Evolutionary conservation across 1,284 basidiomycete genomes (phyloP), one percentile per base, ranked within the genome.

Genomic region (Cutaneotrichosporon cavernicola): DNA sequence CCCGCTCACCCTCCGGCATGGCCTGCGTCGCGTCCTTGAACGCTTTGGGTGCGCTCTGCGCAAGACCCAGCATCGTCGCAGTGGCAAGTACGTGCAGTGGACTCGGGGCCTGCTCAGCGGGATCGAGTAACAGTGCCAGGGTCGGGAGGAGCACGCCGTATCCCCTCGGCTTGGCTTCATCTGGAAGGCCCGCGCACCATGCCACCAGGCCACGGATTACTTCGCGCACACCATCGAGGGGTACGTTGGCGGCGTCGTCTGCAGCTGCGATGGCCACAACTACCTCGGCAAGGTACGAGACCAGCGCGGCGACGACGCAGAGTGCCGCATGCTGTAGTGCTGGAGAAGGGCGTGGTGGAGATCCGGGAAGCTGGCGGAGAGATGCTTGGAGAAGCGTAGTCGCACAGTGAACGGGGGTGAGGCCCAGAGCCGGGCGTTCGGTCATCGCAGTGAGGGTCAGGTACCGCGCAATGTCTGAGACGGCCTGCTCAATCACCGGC

Each of bases 401-500:
- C 0, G 90, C 86, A 73, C 95, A 97, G 72, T 97, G 92, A 1
- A 90, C 86, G 3, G 93, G 92, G 5, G 91, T 92, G n/a, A 92
- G 77, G 0, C 89, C 88, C 36, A 89, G 83, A 86, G 95, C 92
- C 34, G 76, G 73, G 30, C 76, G 70, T 85, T 84, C 14, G 80
- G 82, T 56, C 87, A 88, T 21, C 0, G 65, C 32, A 84, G 77
- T 30, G 4, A 21, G 26, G 90, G 82, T 71, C 88, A 80, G 67
- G 61, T 77, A 91, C 69, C 94, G 90, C 0, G 88, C 88, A 50
- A 97, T 89, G 63, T 93, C 80, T 77, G 89, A 91, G 73, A 90
- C 95, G 21, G 86, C 86, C 70, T 93, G 90, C 72, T 96, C 94
- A 22, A 97, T 83, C 9, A 90, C 88, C 4, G 87, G 85, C 64